phyloP scores from a whole-genome alignment of 2,329 filamentous ascomycete species.

The Cladorrhinum sp. region DNA sequence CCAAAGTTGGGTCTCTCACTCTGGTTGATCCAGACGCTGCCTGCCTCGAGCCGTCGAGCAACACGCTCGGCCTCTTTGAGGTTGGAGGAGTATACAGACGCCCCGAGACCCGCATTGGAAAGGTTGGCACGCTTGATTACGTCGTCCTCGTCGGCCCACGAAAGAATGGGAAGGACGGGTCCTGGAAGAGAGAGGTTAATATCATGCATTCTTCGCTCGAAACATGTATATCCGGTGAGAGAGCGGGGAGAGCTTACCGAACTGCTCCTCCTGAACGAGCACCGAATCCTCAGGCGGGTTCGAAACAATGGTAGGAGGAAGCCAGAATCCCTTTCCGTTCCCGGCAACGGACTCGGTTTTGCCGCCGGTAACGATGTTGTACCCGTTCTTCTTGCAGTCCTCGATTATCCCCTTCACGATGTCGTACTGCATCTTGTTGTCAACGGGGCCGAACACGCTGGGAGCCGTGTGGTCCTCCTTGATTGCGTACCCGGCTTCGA shows the following conservation, averaged over 20 bases:
- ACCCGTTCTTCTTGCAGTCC: slow-evolving; percentile 52
- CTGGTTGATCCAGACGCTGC: slow-evolving; percentile 59
- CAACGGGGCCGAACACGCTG: slow-evolving; percentile 55
- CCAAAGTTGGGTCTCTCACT: slow-evolving; percentile 31
- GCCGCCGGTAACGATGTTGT: slow-evolving; percentile 51
- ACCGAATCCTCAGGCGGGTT: slow-evolving; percentile 53
- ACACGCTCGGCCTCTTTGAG: slow-evolving; percentile 48
- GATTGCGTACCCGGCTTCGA: slow-evolving; percentile 39
- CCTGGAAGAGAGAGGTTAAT: slow-evolving; percentile 32
- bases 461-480: slow-evolving; percentile 30
- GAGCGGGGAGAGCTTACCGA: slow-evolving; percentile 40
- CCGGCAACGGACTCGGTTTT: slow-evolving; percentile 29
- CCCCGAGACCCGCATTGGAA: slow-evolving; percentile 51
- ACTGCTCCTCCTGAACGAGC: slow-evolving; percentile 58
- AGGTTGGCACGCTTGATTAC: slow-evolving; percentile 56
- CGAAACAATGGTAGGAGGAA: slow-evolving; percentile 57
- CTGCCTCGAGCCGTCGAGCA: slow-evolving; percentile 53
- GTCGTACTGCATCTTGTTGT: slow-evolving; percentile 64
- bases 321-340: slow-evolving; percentile 47
- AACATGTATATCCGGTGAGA: no score
- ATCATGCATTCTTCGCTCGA: neutral
- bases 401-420: slow-evolving; percentile 54
- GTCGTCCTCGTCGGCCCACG: slow-evolving; percentile 60
- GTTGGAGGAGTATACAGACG: slow-evolving; percentile 57
- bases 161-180: slow-evolving; percentile 61